These are phyloP conservation scores for Gracilaria gracilis DNA, from an alignment of 23 red algal species.

Conservation along the genomic window DNA sequence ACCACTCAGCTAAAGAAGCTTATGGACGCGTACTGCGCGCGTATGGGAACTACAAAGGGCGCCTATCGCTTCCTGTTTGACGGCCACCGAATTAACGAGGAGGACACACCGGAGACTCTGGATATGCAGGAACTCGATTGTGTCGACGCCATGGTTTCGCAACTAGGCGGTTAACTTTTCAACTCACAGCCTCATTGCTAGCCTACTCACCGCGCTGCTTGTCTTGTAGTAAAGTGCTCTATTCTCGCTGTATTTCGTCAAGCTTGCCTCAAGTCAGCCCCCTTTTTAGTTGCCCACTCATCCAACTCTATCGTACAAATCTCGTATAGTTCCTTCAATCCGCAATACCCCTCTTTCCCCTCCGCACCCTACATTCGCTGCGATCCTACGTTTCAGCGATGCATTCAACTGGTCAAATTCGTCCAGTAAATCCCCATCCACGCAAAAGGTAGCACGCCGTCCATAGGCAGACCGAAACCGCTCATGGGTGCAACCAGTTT, in stretches of 20 bases:
- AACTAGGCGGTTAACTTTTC: conserved; percentile 81
- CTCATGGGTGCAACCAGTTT: conserved; percentile 13
- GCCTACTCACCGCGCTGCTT: not conserved
- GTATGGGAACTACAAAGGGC: conserved; percentile 70
- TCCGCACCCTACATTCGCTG: conserved; percentile 19
- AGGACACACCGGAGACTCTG: conserved; percentile 84
- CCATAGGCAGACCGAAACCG: conserved; percentile 25
- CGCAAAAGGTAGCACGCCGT: not conserved
- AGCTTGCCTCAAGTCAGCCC: not conserved
- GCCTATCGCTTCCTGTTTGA: conserved; percentile 95
- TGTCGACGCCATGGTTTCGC: conserved; percentile 96
- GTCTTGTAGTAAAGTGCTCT: conserved; percentile 18
- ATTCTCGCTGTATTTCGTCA: not conserved
- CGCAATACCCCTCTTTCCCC: conserved; percentile 49
- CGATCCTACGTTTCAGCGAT: conserved; percentile 15
- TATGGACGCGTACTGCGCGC: conserved; percentile 90
- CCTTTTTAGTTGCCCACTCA: not conserved
- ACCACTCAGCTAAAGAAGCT: conserved; percentile 91
- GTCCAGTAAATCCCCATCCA: conserved; percentile 62
- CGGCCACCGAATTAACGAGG: conserved; percentile 88
- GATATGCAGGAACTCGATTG: conserved; percentile 96
- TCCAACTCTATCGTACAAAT: conserved; percentile 38
- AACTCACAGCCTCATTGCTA: not conserved
- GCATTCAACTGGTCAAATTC: conserved; percentile 25
- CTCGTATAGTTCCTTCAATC: conserved; percentile 41